Base-by-base conservation (phyloP, 1,139 yeast species). In the Hyphopichia pseudoburtonii region DNA sequence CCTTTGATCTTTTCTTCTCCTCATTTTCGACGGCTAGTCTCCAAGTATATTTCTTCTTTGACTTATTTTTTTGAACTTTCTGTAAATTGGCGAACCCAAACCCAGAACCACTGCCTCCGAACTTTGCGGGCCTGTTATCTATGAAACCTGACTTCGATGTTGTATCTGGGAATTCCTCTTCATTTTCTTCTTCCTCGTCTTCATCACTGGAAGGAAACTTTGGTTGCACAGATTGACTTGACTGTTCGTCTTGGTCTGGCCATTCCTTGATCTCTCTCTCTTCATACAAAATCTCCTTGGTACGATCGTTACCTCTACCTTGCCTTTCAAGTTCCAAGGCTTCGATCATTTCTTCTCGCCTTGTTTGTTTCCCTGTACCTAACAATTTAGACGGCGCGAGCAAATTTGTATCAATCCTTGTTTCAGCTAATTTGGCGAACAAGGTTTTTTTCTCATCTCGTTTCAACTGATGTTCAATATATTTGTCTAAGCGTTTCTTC, bases 381-480 rank as follows among this genome's bases (percentile, higher is more conserved):
- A 90, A 70, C 2, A 77, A 73, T 56, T 86, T 87, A 27, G 94
- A 76, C 28, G 92, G 83, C 16, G 80, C 80, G 47, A 87, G 65
- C 14, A 77, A 51, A 0, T 80, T 64, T 0, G 95, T 80, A 52
- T 90, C 96, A 31, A 90, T 74, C 45, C 82, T 79, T 2, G 95
- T 81, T 17, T 72, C 72, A 28, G 83, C 72, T 32, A 92, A 70
- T 56, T 89, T 90, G 42, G 82, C 82, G 32, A 92, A 67, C 40
- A 92, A 67, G 3, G 76, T 76, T 49, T 85, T 86, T 62, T 86
- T 87, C 62, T 92, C 97, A 57, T 90, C 96, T 56, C 95, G 75
- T 49, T 86, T 85, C 46, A 92, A 60, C 60, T 92, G 97, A 61
- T 86, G 95, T 44, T 89, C 96, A 25, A 83, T 82, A 52, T 82